These are phyloP conservation scores for Thermoascus crustaceus DNA, from an alignment of 2,329 filamentous ascomycete genomes.

Conservation along the genomic window DNA sequence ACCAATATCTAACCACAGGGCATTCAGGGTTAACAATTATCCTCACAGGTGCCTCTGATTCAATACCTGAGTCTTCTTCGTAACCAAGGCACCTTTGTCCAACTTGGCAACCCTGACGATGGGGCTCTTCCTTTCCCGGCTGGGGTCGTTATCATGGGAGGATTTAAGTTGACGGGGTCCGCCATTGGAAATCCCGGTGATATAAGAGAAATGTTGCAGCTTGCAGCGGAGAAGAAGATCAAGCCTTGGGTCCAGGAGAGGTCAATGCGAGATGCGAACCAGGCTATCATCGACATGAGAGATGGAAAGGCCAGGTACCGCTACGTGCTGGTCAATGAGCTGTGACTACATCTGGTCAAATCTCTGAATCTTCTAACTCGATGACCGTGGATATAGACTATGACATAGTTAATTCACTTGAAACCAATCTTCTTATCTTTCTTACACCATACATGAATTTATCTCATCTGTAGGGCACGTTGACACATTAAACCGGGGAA, in stretches of 20 bases:
- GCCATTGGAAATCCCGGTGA: slow-evolving; percentile 19
- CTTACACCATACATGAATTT: no score
- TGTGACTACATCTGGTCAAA: no score
- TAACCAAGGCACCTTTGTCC: slow-evolving; percentile 50
- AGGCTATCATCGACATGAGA: slow-evolving; percentile 25
- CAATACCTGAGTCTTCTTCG: slow-evolving; percentile 51
- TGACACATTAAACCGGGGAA: no score
- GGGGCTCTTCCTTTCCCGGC: slow-evolving; percentile 41
- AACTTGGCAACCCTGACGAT: slow-evolving; percentile 55
- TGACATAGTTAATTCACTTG: no score
- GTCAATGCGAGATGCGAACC: slow-evolving; percentile 23
- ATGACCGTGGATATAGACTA: no score
- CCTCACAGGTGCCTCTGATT: slow-evolving; percentile 49
- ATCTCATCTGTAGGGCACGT: no score
- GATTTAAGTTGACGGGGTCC: slow-evolving; percentile 38
- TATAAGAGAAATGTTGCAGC: slow-evolving; percentile 26
- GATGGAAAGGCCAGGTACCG: slow-evolving; percentile 28
- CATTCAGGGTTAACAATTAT: no score
- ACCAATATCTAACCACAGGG: no score
- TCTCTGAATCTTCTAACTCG: no score
- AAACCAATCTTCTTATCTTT: no score
- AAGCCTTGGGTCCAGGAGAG: slow-evolving; percentile 22
- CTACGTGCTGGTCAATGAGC: slow-evolving; percentile 27
- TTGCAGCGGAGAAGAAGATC: slow-evolving; percentile 21
- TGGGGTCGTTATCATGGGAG: slow-evolving; percentile 47